These are phyloP conservation scores for Rhizoclosmatium globosum DNA, from an alignment of 192 early-diverging fungal genomes.

Conservation along the genomic window DNA sequence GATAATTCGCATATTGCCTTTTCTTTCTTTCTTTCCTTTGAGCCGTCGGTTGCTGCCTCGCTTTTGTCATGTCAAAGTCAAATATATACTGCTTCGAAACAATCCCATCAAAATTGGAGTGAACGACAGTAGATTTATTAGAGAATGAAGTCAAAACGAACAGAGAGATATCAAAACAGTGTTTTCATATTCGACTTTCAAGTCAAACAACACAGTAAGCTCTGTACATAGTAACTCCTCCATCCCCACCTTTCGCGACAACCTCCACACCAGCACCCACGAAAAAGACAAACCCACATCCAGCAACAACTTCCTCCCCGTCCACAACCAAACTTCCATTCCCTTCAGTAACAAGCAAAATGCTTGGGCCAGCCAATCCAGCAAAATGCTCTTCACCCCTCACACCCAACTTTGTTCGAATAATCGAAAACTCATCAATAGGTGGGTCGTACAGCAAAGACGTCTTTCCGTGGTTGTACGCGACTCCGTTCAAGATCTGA, in stretches of 20 bases:
- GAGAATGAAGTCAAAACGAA: no score
- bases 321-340: constrained; percentile 50
- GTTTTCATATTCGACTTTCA: background rate
- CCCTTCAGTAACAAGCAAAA: constrained; percentile 86
- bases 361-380: constrained; percentile 79
- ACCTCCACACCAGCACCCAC: constrained; percentile 68
- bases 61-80: no score
- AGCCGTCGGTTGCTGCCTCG: no score
- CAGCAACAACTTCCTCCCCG: constrained; percentile 43
- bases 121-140: no score
- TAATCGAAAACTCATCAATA: constrained; percentile 93
- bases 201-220: constrained; percentile 53
- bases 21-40: no score
- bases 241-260: constrained; percentile 42
- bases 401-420: constrained; percentile 63
- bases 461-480: constrained; percentile 56
- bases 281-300: constrained; percentile 83
- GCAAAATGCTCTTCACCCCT: constrained; percentile 61
- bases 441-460: constrained; percentile 89
- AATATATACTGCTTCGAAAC: no score
- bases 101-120: no score
- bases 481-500: constrained; percentile 78
- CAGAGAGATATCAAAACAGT: no score
- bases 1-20: no score
- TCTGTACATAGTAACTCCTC: constrained; percentile 50